These are phyloP conservation scores for Citrus glauca DNA, from an alignment of 345 rosid genomes.

Conservation along the genomic window DNA sequence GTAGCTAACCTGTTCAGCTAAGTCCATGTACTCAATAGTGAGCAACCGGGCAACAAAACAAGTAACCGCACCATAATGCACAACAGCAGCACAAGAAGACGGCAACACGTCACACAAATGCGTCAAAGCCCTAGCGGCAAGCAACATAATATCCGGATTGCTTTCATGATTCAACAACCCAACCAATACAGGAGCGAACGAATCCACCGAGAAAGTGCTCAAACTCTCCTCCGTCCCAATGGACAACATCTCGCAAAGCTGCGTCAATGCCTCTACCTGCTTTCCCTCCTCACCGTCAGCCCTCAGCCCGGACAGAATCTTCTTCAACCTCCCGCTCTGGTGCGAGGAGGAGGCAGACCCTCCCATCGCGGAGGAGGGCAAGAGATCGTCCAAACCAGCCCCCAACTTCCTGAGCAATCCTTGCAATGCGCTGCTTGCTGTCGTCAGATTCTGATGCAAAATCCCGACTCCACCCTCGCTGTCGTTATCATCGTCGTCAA, in stretches of 20 bases:
- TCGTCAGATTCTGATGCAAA: conserved; percentile 80
- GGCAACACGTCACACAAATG: conserved; percentile 97
- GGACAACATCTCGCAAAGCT: conserved; percentile 93
- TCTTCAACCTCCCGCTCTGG: conserved; percentile 80
- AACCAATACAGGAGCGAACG: conserved; percentile 93
- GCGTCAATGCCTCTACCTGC: conserved; percentile 97
- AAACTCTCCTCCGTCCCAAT: conserved; percentile 97
- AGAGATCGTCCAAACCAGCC: conserved; percentile 89
- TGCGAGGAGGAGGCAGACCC: conserved; percentile 90
- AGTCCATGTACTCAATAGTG: conserved; percentile 97
- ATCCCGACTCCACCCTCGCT: conserved; percentile 81
- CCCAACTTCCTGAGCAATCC: conserved; percentile 93
- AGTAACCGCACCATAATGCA: conserved; percentile 91
- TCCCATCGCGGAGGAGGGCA: conserved; percentile 77
- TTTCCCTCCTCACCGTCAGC: conserved; percentile 96
- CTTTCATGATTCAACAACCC: conserved; percentile 91
- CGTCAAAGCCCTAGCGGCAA: conserved; percentile 96
- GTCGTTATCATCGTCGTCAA: conserved; percentile 82
- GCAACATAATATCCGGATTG: conserved; percentile 96
- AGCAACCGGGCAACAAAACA: conserved; percentile 92
- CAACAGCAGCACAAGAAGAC: conserved; percentile 97
- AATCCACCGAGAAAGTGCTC: conserved; percentile 94
- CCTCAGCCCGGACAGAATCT: conserved; percentile 86
- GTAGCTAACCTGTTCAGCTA: conserved; percentile 90
- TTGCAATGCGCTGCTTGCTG: conserved; percentile 96